Evolutionary conservation across 78 protist species (phyloP), one percentile per base, ranked within the genome.

Genomic region (Dictyostelium intermedium): DNA sequence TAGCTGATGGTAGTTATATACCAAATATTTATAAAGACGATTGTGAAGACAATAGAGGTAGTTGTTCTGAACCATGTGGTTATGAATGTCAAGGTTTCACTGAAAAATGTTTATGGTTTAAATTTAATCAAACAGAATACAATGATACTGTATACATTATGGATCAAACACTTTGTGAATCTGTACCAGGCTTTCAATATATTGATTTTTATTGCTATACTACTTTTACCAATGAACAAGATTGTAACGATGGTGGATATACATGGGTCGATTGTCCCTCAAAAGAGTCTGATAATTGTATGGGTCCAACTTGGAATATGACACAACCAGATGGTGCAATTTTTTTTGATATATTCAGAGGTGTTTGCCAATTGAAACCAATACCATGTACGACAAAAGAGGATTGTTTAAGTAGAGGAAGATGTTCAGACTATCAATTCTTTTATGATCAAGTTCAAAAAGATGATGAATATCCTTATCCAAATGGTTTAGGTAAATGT

Each of bases 401-500:
- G 11, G 70, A 74, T 1, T 85, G 91, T 30, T 50, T 35, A 35
- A 70, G 25, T 30, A 9, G 14, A 25, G 91, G 91, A 32, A 8
- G n/a, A n/a, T 85, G 91, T n/a, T 85, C 91, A 53, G 91, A 85
- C 14, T 11, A 47, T 11, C 45, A 50, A 60, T 74, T 18, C 50
- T 85, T 85, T 27, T 9, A 69, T 27, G 82, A 25, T 11, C 74
- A 84, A 23, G 13, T 53, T 20, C 9, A 4, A 11, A 27, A 27
- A 69, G 76, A 27, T n/a, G 32, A 69, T 69, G 34, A 69, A 23
- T 25, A 60, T 41, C n/a, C 84, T 1, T 73, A 85, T 37, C 92
- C 83, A 76, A 18, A 16, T 72, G 60, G 72, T 9, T 72, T 84
- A 34, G 92, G 84, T 76, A 85, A 85, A 76, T 85, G 92, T 50